Evolutionary conservation across 2,329 filamentous ascomycete genomes (phyloP), one percentile per base, ranked within the genome.

Genomic region (Hypoxylon sp.): DNA sequence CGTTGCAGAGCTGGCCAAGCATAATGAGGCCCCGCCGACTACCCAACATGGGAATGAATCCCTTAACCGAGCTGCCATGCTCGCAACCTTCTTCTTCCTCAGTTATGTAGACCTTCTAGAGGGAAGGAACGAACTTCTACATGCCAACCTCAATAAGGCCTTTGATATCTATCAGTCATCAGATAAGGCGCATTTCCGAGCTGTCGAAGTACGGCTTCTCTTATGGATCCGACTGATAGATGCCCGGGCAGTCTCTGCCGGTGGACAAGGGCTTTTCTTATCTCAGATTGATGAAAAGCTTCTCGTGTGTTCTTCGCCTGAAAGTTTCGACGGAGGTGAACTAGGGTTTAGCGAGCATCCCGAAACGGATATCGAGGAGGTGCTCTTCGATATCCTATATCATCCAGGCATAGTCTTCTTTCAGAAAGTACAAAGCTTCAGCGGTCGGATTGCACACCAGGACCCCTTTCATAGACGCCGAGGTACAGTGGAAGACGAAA

Each of bases 361-460:
- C 1, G 76, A 80, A 21, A 72, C 76, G 10, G 81, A 82, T 52
- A 81, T 81, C 11, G 83, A 86, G 52, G 84, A 87, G 43, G 81
- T 85, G 1, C 76, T 88, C 0, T 87, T 87, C 64, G 84, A 87
- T 64, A 80, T 85, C 0, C 75, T 87, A 2, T 87, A 86, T 67
- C 83, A 86, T n/a, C 85, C 85, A 0, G 85, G 85, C 0, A 82
- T 87, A 19, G 78, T 85, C 2, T 88, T 89, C 74, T 88, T 86
- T 68, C 85, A 88, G 60, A 85, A 87, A 65, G 84, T 87, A 0
- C 86, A 34, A 17, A 56, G 52, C 30, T 57, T 30, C 3, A 51
- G 51, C 19, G 86, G 86, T 1, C 80, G 84, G 4, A 87, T 88
- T 51, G 85, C 85, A 5, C 82, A 83, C 60, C 87, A 88, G 58